These are phyloP conservation scores for Echinochloa phyllopogon DNA, from an alignment of 176 grass and related monocot species.

Conservation along the genomic window DNA sequence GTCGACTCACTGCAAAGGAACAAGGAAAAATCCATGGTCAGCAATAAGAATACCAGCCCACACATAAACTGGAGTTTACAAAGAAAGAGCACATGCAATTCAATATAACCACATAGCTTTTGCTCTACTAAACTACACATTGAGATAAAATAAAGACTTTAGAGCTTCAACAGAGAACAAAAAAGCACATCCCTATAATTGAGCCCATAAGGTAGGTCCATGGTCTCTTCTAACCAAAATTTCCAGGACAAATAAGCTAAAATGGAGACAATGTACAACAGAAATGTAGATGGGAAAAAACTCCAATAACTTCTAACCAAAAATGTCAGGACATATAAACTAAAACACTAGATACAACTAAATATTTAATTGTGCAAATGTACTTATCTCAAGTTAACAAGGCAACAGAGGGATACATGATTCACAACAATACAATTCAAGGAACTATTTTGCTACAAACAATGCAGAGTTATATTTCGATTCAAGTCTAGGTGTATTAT, in stretches of 20 bases:
- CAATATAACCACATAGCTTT: not conserved
- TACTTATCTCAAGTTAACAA: not conserved
- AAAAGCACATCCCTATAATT: too few species aligned
- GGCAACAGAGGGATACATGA: not conserved
- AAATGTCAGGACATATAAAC: too few species aligned
- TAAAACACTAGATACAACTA: too few species aligned
- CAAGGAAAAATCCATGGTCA: not conserved
- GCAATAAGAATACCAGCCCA: not conserved
- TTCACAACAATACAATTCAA: not conserved
- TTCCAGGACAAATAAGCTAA: not conserved
- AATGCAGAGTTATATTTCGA: too few species aligned
- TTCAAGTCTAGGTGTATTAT: not conserved
- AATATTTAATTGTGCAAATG: not conserved
- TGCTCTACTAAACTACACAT: not conserved
- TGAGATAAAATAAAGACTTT: not conserved
- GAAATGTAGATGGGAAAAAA: not conserved
- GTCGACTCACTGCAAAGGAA: constrained; percentile 62
- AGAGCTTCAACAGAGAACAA: too few species aligned
- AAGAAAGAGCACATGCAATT: not conserved
- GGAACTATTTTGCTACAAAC: too few species aligned
- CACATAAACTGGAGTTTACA: not conserved
- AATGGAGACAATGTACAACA: not conserved
- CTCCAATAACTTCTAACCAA: too few species aligned
- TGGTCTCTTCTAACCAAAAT: too few species aligned
- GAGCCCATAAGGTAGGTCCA: too few species aligned